Percentiles rank a stretch among this genome's conserved stretches.
These are phyloP conservation scores for Xylariaceae sp. DNA, from an alignment of 2,329 filamentous ascomycete genomes.

Conservation along the genomic window DNA sequence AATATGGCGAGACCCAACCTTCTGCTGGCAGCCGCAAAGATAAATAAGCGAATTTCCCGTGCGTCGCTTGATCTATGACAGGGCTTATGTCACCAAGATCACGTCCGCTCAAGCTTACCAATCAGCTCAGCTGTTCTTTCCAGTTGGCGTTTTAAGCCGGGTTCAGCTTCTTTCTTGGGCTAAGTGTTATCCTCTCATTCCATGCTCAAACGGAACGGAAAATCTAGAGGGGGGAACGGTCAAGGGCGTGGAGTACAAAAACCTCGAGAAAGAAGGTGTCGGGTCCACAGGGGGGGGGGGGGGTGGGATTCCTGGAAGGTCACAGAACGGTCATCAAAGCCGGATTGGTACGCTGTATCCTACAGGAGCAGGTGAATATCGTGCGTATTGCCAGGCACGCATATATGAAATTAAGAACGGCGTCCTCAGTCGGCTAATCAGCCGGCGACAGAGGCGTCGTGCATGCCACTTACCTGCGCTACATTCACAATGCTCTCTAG, in stretches of 20 bases:
- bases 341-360: neutral
- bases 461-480: too few relatives aligned
- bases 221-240: neutral
- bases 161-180: neutral
- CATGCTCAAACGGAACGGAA: neutral
- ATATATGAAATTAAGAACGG: constrained; percentile 1
- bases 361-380: neutral
- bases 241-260: neutral
- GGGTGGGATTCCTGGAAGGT: neutral
- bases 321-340: neutral
- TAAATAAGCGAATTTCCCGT: constrained; percentile 33
- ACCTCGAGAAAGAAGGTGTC: neutral
- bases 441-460: neutral
- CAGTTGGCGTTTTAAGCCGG: neutral
- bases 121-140: neutral
- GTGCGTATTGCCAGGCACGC: neutral
- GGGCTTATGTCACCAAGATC: neutral
- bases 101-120: constrained; percentile 1
- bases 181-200: neutral
- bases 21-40: constrained; percentile 54
- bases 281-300: neutral
- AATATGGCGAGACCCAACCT: constrained; percentile 58
- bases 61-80: neutral
- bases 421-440: neutral
- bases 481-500: too few relatives aligned